Conservation (phyloP, 2,329 filamentous ascomycete genomes). For the Emergomyces pasteurianus region DNA sequence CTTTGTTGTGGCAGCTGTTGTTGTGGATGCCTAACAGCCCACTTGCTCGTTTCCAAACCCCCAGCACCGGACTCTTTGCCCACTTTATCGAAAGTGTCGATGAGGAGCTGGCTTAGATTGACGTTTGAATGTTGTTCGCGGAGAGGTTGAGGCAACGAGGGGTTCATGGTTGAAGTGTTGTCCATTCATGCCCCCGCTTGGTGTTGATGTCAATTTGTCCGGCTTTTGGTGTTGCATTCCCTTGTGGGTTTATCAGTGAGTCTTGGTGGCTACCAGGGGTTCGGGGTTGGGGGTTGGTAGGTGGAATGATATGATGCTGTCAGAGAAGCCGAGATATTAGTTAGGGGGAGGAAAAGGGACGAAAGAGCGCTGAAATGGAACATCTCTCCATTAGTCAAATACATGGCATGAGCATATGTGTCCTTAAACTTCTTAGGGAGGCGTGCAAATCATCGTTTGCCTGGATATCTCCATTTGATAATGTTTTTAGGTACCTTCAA, state of each 20-base stretch:
- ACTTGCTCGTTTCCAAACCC: slow-evolving; percentile 8
- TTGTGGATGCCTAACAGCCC: slow-evolving; percentile 4
- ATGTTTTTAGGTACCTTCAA: neutral
- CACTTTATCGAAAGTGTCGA: slow-evolving; percentile 8
- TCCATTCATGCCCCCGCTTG: neutral
- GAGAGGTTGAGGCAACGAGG: neutral
- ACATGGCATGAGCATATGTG: too few species aligned
- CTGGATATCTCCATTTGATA: neutral
- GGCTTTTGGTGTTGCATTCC: neutral
- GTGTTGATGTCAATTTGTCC: neutral
- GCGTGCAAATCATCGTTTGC: neutral
- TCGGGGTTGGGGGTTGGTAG: neutral
- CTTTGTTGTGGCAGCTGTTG: slow-evolving; percentile 3
- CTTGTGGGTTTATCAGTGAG: neutral
- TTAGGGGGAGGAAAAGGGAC: too few species aligned
- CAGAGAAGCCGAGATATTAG: neutral
- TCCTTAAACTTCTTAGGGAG: too few species aligned
- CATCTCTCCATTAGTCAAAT: too few species aligned
- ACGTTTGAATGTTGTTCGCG: neutral
- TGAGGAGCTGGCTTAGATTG: slow-evolving; percentile 2
- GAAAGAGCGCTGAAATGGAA: too few species aligned
- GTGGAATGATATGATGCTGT: neutral
- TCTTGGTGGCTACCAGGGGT: neutral
- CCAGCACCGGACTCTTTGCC: slow-evolving; percentile 1
- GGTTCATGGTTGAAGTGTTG: neutral